Base-by-base conservation (phyloP, 2,329 filamentous ascomycete species). In the Hirsutella minnesotensis region DNA sequence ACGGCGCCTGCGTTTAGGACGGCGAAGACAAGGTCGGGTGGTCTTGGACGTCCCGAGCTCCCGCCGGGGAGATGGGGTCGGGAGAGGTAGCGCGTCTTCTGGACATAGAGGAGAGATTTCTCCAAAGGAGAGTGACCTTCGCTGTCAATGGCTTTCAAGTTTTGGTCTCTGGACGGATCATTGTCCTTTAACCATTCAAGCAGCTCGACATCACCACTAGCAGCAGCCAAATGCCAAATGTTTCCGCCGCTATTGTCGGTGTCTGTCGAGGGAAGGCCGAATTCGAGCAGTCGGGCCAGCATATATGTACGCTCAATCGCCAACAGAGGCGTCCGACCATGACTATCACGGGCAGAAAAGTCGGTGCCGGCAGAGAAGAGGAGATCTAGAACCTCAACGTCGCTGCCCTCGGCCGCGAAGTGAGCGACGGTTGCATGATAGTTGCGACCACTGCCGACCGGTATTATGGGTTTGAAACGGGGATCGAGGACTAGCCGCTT, bases 181-280 rank as follows among this genome's bases (percentile, higher is more conserved):
- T 58, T 44, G 2, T 47, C 38, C 31, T 50, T 46, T 1, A 67
- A 54, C 49, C 54, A 62, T 12, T 51, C 43, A 18, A 65, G 47
- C 4, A 62, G 42, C 0, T 21, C 24, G 2, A 44, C 33, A 30
- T 64, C 62, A 18, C 56, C 55, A 3, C 59, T 60, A 8, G 57
- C 56, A 1, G 61, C 62, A 2, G 54, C 56, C 10, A 57, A 53
- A 43, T 66, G 63, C 63, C 64, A 66, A 10, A 66, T 56, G 22
- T 55, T 66, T 22, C 57, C 55, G 0, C 59, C 59, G 2, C 51
- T 43, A 1, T 51, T 40, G 38, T 66, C 62, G 3, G 44, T 46
- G 3, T 56, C 55, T 4, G 51, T 54, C 1, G 61, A 64, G 7
- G 49, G 41, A 1, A 53, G 56, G 0, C 51, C 49, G 16, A 58